Evolutionary conservation across 257 asterid genomes (phyloP).

Genomic region (Solanum ossicruentum): DNA sequence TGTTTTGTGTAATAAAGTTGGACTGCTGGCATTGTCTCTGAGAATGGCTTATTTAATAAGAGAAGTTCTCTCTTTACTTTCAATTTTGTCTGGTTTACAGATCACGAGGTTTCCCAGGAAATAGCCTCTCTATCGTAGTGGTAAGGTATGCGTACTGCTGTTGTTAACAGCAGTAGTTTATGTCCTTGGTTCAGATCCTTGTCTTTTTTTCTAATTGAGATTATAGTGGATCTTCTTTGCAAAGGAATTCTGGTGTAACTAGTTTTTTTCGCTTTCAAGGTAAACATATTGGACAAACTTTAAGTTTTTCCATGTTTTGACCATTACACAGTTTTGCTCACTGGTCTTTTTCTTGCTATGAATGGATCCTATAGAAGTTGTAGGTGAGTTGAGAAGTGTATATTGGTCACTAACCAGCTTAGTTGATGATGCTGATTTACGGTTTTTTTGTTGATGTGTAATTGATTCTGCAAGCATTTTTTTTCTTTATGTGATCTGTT

Average conservation of each 20-base stretch:
- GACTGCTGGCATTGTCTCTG: not conserved
- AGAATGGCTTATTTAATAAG: not conserved
- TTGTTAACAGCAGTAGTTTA: not conserved
- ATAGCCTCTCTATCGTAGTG: too few relatives aligned
- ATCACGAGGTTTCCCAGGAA: not conserved
- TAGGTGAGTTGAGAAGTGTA: not conserved
- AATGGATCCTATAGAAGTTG: not conserved
- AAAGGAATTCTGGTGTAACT: not conserved
- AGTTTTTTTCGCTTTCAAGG: not conserved
- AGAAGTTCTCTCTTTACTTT: not conserved
- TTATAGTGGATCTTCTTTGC: not conserved
- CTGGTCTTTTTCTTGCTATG: not conserved
- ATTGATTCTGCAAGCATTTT: not conserved
- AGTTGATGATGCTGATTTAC: not conserved
- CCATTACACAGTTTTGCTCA: not conserved
- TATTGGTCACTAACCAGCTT: not conserved
- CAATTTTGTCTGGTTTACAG: not conserved
- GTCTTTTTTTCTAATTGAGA: not conserved
- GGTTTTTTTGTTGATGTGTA: not conserved
- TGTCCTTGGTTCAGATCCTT: not conserved
- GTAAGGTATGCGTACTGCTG: too few relatives aligned
- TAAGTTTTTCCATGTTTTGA: not conserved
- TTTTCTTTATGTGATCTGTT: not conserved
- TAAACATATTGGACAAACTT: not conserved
- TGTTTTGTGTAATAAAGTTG: not conserved